Evolutionary conservation across 495 filamentous ascomycete species (phyloP).

Genomic region (Chaetomidium leptoderma): DNA sequence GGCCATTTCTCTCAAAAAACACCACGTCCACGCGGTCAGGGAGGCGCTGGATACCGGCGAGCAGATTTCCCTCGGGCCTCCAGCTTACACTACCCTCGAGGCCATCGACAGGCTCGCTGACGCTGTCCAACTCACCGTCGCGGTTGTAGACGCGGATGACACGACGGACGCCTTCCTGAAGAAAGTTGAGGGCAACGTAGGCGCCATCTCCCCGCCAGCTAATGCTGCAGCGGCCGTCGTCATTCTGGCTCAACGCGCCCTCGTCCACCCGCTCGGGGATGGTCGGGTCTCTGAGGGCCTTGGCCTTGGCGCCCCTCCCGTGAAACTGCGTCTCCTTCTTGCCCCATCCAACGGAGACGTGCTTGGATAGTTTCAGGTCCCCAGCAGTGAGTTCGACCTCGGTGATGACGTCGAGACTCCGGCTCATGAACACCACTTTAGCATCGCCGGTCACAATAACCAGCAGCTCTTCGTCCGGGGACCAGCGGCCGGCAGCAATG

Average conservation of each 20-base stretch:
- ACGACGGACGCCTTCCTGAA: conserved; percentile 63
- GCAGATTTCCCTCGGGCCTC: conserved; percentile 84
- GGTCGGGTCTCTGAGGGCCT: conserved; percentile 85
- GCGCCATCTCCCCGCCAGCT: conserved; percentile 94
- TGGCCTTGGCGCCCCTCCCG: conserved; percentile 86
- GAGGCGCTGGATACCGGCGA: conserved; percentile 74
- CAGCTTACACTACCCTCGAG: conserved; percentile 84
- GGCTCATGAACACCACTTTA: conserved; percentile 87
- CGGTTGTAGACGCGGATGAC: conserved; percentile 83
- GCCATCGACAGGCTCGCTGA: conserved; percentile 88
- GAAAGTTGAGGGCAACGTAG: conserved; percentile 78
- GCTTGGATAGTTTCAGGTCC: conserved; percentile 82
- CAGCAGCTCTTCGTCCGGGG: conserved; percentile 88
- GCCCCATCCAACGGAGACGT: conserved; percentile 98
- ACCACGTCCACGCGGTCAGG: conserved; percentile 72
- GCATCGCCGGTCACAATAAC: conserved; percentile 72
- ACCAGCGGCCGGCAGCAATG: conserved; percentile 87
- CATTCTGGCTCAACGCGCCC: conserved; percentile 65
- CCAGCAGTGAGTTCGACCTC: conserved; percentile 65
- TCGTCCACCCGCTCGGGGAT: conserved; percentile 90
- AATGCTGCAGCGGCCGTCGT: conserved; percentile 66
- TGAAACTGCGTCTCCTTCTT: conserved; percentile 98
- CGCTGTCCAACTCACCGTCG: conserved; percentile 84
- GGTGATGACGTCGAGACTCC: conserved; percentile 77
- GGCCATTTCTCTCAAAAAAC: conserved; percentile 94